Evolutionary conservation across 192 early-diverging fungal genomes (phyloP).

Genomic region (Backusella westeae): DNA sequence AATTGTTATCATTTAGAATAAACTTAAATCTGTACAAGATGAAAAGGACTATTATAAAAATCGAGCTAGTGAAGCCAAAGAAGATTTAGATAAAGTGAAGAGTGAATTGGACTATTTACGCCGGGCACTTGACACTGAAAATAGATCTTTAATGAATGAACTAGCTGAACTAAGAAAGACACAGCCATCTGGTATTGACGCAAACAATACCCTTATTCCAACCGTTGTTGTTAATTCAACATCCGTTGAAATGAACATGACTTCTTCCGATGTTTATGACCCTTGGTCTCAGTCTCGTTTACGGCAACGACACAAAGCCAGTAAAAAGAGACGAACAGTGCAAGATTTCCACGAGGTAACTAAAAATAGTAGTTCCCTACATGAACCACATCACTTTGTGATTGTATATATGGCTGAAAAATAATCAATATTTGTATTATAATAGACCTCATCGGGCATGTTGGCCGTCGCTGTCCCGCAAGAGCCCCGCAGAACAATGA

Average conservation of each 20-base stretch:
- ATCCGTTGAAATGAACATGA: constrained; percentile 6
- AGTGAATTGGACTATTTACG: background rate
- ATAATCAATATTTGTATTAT: background rate
- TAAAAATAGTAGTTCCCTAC: background rate
- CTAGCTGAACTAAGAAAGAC: constrained; percentile 24
- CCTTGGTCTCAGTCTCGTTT: constrained; percentile 18
- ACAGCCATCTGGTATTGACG: background rate
- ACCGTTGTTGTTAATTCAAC: background rate
- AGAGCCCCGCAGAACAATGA: constrained; percentile 7
- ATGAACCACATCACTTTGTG: background rate
- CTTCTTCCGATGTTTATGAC: constrained; percentile 10
- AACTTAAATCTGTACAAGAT: constrained; percentile 18
- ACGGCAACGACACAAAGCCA: constrained; percentile 13
- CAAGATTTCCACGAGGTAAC: constrained; percentile 23
- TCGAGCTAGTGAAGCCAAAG: constrained; percentile 28
- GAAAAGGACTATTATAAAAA: constrained; percentile 36
- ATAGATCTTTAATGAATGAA: constrained; percentile 20
- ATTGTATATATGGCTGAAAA: background rate
- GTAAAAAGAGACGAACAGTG: constrained; percentile 9
- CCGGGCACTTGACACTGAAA: constrained; percentile 27
- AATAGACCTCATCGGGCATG: background rate
- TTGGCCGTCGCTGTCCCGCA: background rate
- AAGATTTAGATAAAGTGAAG: constrained; percentile 21
- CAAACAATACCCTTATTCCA: background rate
- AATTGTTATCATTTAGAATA: constrained; percentile 12